Evolutionary conservation across 1,139 yeast genomes (phyloP).

Genomic region (Taiozyma sp.): DNA sequence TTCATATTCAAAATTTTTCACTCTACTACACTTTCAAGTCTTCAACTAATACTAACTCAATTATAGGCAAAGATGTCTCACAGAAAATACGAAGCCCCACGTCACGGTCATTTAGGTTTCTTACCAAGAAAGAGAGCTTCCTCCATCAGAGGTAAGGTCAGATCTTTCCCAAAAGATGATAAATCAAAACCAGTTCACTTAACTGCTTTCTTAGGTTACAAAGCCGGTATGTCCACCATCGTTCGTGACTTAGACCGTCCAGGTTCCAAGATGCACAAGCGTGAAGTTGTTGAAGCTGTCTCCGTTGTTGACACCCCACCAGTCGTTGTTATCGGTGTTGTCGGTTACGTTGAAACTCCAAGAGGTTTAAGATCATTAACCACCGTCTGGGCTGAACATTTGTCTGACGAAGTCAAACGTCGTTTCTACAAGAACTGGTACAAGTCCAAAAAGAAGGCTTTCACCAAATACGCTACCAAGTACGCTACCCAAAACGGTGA

Average conservation of each 20-base stretch:
- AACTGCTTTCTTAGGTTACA: slow-evolving; percentile 97
- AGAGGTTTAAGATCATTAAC: slow-evolving; percentile 99
- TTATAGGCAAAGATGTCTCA: slow-evolving; percentile 70
- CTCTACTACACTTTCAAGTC: background rate
- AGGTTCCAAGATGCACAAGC: slow-evolving; percentile 99
- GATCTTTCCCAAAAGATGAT: slow-evolving; percentile 99
- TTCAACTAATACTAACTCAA: slow-evolving; percentile 13
- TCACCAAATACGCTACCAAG: slow-evolving; percentile 99
- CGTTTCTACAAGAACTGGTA: slow-evolving; percentile 99
- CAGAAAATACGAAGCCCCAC: slow-evolving; percentile 99
- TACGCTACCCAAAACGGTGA: slow-evolving; percentile 85
- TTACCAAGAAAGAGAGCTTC: slow-evolving; percentile 99
- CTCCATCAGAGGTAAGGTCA: slow-evolving; percentile 97
- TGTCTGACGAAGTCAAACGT: slow-evolving; percentile 98
- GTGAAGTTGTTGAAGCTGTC: slow-evolving; percentile 99
- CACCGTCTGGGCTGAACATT: slow-evolving; percentile 99
- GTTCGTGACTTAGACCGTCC: slow-evolving; percentile 99
- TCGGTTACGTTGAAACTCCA: slow-evolving; percentile 99
- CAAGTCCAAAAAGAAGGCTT: slow-evolving; percentile 99
- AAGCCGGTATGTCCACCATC: slow-evolving; percentile 99
- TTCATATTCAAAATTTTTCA: slow-evolving; percentile 14
- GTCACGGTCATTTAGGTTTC: slow-evolving; percentile 99
- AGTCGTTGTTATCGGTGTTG: slow-evolving; percentile 98
- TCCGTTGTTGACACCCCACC: slow-evolving; percentile 99
- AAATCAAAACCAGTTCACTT: slow-evolving; percentile 97